Evolutionary conservation across 495 filamentous ascomycete species (phyloP).

Genomic region (Chaetomium tenue): DNA sequence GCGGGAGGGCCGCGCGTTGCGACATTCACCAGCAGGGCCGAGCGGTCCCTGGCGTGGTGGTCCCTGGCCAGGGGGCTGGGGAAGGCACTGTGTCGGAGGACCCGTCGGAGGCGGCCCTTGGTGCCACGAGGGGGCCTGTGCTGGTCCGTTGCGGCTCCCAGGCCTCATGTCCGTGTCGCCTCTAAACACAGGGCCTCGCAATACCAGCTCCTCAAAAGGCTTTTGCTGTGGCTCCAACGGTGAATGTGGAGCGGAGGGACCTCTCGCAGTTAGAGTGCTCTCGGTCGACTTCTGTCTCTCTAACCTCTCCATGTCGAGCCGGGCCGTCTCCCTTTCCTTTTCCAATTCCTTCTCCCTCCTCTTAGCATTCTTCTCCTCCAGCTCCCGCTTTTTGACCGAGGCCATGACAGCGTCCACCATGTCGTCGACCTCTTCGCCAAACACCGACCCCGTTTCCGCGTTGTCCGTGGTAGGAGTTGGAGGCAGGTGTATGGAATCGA

Average conservation of each 20-base stretch:
- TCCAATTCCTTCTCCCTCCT: conserved; percentile 25
- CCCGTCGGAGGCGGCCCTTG: conserved; percentile 35
- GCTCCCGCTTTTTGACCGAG: conserved; percentile 36
- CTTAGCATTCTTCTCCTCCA: conserved; percentile 25
- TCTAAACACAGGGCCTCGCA: conserved; percentile 27
- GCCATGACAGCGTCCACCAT: conserved; percentile 35
- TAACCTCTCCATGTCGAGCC: conserved; percentile 30
- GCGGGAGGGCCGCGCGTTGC: neutral
- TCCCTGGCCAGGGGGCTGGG: conserved; percentile 23
- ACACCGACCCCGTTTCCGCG: conserved; percentile 28
- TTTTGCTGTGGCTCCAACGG: conserved; percentile 9
- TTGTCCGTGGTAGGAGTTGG: conserved; percentile 26
- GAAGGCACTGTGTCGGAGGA: conserved; percentile 33
- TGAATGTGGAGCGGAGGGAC: conserved; percentile 8
- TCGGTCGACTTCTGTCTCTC: conserved; percentile 32
- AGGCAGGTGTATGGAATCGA: conserved; percentile 29
- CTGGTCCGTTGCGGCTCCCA: conserved; percentile 22
- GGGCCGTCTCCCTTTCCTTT: conserved; percentile 24
- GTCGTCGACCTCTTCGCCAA: conserved; percentile 37
- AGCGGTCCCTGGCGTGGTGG: conserved; percentile 23
- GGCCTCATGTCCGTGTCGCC: conserved; percentile 31
- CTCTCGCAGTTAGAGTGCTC: conserved; percentile 8
- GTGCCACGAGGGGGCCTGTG: conserved; percentile 12
- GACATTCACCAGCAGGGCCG: neutral
- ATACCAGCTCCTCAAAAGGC: neutral